These are phyloP conservation scores for Pholiota microspora DNA, from an alignment of 768 basidiomycete species.

Conservation along the genomic window DNA sequence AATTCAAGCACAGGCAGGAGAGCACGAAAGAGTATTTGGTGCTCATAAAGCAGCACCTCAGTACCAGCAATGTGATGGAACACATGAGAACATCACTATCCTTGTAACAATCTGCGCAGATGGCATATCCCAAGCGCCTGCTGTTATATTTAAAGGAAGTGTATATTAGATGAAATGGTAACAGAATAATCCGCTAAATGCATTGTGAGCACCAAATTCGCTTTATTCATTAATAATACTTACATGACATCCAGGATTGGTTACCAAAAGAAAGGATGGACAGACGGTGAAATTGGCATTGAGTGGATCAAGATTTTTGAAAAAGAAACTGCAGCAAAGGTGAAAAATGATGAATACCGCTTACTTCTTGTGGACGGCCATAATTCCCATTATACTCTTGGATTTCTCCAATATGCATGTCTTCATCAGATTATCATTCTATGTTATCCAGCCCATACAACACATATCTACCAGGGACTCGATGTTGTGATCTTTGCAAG, in stretches of 20 bases:
- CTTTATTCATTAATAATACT: slow-evolving; percentile 5
- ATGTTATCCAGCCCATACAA: slow-evolving; percentile 44
- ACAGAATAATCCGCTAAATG: slow-evolving; percentile 37
- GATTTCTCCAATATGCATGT: slow-evolving; percentile 36
- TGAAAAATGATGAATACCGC: slow-evolving; percentile 24
- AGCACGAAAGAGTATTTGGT: slow-evolving; percentile 29
- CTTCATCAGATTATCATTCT: slow-evolving; percentile 37
- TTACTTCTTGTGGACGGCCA: slow-evolving; percentile 47
- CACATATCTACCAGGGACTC: slow-evolving; percentile 43
- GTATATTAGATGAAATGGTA: slow-evolving; percentile 33
- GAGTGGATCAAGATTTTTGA: slow-evolving; percentile 41
- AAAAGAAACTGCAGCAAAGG: slow-evolving; percentile 31
- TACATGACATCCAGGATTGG: slow-evolving; percentile 23
- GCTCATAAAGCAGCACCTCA: slow-evolving; percentile 16
- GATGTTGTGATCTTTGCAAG: slow-evolving; percentile 32
- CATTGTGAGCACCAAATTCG: slow-evolving; percentile 29
- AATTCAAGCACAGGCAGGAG: slow-evolving; percentile 19
- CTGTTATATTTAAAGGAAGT: slow-evolving; percentile 39
- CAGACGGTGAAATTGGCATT: slow-evolving; percentile 32
- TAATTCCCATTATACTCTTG: slow-evolving; percentile 36
- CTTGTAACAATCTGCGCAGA: slow-evolving; percentile 36
- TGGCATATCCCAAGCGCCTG: slow-evolving; percentile 33
- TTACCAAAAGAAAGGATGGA: slow-evolving; percentile 35
- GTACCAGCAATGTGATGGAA: slow-evolving; percentile 28
- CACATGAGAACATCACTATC: slow-evolving; percentile 33